A percentile compares a stretch with the other conserved stretches of the same genome.
These are phyloP conservation scores for Stromatinia cepivora DNA, from an alignment of 2,329 filamentous ascomycete genomes.

Conservation along the genomic window DNA sequence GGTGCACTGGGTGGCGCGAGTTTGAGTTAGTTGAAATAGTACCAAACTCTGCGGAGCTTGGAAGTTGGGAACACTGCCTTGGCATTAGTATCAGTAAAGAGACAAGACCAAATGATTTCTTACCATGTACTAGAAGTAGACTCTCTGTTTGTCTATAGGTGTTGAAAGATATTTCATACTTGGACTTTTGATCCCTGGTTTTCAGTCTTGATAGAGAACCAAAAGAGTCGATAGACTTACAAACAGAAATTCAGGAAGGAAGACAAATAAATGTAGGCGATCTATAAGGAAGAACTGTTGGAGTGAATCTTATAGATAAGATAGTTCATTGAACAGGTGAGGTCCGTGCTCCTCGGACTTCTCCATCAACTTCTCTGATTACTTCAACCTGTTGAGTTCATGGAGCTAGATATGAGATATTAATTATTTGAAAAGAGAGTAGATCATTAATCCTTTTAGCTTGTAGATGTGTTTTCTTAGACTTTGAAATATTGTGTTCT, in stretches of 20 bases:
- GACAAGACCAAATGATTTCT: neutral
- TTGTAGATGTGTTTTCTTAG: neutral
- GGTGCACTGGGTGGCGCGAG: neutral
- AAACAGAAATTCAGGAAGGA: neutral
- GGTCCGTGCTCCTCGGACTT: neutral
- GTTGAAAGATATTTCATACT: neutral
- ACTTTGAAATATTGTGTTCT: too few relatives aligned
- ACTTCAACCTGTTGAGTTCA: neutral
- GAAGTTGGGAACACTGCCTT: too few relatives aligned
- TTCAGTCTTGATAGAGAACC: neutral
- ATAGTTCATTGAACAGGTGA: neutral
- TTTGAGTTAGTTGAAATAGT: neutral
- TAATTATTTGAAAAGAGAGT: neutral
- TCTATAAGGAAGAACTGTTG: neutral
- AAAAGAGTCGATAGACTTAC: neutral
- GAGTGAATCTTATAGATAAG: neutral
- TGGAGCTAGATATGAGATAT: neutral
- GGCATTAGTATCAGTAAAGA: neutral
- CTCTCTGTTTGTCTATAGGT: too few relatives aligned
- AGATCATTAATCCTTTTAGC: accelerated
- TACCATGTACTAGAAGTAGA: neutral
- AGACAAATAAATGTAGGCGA: neutral
- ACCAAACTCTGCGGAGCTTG: too few relatives aligned
- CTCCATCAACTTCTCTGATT: slow-evolving; percentile 3
- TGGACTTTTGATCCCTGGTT: neutral